phyloP scores from a whole-genome alignment of 331 rosid genomes.

The Arachis monticola region DNA sequence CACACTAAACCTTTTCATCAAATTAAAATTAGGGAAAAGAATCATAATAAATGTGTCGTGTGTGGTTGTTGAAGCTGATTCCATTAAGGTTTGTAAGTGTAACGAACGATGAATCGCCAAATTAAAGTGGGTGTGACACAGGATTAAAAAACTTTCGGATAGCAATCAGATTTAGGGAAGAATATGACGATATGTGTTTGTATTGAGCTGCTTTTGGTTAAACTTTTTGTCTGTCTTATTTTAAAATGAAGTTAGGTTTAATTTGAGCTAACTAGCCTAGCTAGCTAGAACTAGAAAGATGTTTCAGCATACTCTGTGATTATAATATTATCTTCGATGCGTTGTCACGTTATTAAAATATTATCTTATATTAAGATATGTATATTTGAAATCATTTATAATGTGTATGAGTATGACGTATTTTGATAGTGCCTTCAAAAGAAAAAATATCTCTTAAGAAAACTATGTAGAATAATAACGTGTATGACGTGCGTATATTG shows the following conservation, averaged over 20 bases:
- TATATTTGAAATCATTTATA: too few species aligned
- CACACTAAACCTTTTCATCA: constrained; percentile 5
- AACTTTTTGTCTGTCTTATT: constrained; percentile 3
- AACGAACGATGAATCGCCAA: background rate
- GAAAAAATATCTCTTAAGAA: background rate
- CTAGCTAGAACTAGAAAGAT: constrained; percentile 33
- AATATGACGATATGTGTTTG: constrained; percentile 1
- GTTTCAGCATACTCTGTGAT: constrained; percentile 32
- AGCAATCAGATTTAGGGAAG: constrained; percentile 15
- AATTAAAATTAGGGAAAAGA: constrained; percentile 15
- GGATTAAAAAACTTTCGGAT: constrained; percentile 24
- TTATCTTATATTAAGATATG: too few species aligned
- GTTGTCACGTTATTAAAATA: constrained; percentile 21
- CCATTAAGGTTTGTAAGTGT: background rate
- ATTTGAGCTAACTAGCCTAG: constrained; percentile 4
- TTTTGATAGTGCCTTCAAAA: background rate
- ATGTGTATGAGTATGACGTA: constrained; percentile 2
- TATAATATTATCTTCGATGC: background rate
- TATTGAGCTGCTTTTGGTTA: constrained; percentile 27
- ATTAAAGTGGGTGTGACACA: background rate
- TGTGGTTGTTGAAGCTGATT: constrained; percentile 8
- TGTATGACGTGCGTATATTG: background rate
- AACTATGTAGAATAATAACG: background rate
- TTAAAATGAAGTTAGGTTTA: constrained; percentile 35
- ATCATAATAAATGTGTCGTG: constrained; percentile 4